These are phyloP conservation scores for Serendipita indica DNA, from an alignment of 768 basidiomycete genomes.

Conservation along the genomic window DNA sequence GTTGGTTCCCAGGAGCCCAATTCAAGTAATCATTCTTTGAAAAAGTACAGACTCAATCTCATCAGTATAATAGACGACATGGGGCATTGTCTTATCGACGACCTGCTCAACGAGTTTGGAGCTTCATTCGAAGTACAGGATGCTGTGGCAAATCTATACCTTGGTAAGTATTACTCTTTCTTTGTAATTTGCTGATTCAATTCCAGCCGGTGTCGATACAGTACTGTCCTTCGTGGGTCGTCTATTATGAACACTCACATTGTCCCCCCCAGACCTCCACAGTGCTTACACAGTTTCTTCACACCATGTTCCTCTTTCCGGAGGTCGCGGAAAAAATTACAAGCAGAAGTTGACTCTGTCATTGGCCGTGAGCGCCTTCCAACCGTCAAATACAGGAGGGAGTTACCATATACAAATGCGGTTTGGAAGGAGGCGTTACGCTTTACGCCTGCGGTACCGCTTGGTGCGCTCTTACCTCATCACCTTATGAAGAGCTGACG, in stretches of 20 bases:
- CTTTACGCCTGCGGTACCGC: slow-evolving; percentile 13
- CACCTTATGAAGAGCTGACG: background rate
- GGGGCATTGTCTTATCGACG: background rate
- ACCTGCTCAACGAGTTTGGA: background rate
- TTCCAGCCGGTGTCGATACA: background rate
- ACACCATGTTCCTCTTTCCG: slow-evolving; percentile 2
- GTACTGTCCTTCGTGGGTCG: background rate
- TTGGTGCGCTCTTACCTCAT: background rate
- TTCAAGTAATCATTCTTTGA: background rate
- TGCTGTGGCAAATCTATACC: background rate
- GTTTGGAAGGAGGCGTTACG: slow-evolving; percentile 15
- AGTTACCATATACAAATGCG: slow-evolving; percentile 15
- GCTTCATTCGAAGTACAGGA: background rate
- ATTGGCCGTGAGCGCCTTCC: background rate
- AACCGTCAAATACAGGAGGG: slow-evolving; percentile 10
- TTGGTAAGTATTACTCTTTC: background rate
- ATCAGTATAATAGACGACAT: background rate
- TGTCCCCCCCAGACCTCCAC: background rate
- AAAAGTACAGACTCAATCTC: background rate
- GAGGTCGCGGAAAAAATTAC: background rate
- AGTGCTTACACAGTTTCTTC: background rate
- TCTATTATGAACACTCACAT: background rate
- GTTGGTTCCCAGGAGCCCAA: background rate
- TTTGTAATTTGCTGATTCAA: background rate
- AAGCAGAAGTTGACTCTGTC: background rate